phyloP scores from a whole-genome alignment of 2,329 filamentous ascomycete species.

The Penicillium brasilianum region DNA sequence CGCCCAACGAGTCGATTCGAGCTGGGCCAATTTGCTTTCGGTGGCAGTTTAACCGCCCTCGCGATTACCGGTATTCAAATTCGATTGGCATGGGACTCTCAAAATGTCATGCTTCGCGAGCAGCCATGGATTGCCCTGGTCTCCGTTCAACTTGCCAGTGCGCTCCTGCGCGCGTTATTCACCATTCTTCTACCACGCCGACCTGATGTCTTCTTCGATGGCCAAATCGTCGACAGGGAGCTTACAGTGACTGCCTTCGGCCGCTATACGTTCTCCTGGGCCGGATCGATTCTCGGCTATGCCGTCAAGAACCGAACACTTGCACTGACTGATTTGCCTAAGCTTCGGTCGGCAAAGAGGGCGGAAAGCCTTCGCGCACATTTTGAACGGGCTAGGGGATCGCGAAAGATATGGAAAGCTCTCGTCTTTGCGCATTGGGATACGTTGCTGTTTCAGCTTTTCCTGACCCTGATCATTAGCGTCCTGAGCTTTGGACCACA shows the following conservation, averaged over 20 bases:
- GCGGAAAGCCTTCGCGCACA: constrained; percentile 58
- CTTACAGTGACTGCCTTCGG: constrained; percentile 65
- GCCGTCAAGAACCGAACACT: constrained; percentile 65
- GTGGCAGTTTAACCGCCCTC: constrained; percentile 35
- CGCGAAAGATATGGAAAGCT: constrained; percentile 62
- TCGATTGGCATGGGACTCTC: constrained; percentile 39
- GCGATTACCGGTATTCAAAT: constrained; percentile 32
- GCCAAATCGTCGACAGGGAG: constrained; percentile 66
- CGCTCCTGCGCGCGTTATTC: constrained; percentile 33
- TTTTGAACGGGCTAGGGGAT: constrained; percentile 42
- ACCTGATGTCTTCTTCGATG: constrained; percentile 68
- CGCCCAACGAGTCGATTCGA: constrained; percentile 39
- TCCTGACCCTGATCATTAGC: constrained; percentile 59
- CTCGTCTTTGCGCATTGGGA: constrained; percentile 63
- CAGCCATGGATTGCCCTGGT: constrained; percentile 53
- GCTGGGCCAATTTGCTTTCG: constrained; percentile 39
- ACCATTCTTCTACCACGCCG: constrained; percentile 67
- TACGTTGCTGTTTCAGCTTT: constrained; percentile 63
- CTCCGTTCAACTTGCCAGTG: constrained; percentile 53
- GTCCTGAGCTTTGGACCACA: constrained; percentile 72
- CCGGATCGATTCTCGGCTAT: constrained; percentile 57
- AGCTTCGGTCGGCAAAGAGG: constrained; percentile 62
- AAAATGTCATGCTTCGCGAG: constrained; percentile 10
- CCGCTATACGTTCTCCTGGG: constrained; percentile 71
- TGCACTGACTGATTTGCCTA: constrained; percentile 66